Conservation (phyloP, 352 stramenopile species). For the Phytophthora pluvialis region DNA sequence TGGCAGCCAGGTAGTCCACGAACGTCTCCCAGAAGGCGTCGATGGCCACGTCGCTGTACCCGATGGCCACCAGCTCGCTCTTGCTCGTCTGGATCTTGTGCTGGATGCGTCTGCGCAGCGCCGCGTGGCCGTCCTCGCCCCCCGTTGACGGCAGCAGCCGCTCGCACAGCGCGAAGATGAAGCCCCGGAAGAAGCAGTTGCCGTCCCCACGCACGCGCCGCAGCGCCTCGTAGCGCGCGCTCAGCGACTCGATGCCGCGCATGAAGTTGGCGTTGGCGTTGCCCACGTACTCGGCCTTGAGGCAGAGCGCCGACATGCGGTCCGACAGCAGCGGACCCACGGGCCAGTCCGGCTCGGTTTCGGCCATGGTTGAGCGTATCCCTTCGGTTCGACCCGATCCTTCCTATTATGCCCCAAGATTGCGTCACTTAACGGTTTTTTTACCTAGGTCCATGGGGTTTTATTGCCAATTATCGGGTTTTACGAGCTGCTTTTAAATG, state of each 20-base stretch:
- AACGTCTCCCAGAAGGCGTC: slow-evolving; percentile 95
- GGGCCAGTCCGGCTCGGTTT: slow-evolving; percentile 16
- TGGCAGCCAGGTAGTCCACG: slow-evolving; percentile 86
- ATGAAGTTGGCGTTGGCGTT: slow-evolving; percentile 82
- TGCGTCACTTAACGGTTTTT: not conserved
- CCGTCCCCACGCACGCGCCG: slow-evolving; percentile 89
- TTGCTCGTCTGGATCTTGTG: slow-evolving; percentile 76
- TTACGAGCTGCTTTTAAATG: not conserved
- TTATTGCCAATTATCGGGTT: not conserved
- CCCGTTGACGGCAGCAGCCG: slow-evolving; percentile 46
- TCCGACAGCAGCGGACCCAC: slow-evolving; percentile 57
- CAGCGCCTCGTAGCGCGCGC: slow-evolving; percentile 73
- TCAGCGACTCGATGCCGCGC: slow-evolving; percentile 68
- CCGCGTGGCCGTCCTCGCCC: slow-evolving; percentile 24
- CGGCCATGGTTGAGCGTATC: not conserved
- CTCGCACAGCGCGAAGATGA: slow-evolving; percentile 91
- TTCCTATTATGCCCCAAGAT: no score
- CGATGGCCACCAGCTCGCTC: slow-evolving; percentile 73
- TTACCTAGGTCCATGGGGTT: not conserved
- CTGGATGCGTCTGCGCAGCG: slow-evolving; percentile 51
- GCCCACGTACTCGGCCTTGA: slow-evolving; percentile 76
- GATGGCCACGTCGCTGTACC: slow-evolving; percentile 93
- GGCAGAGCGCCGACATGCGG: slow-evolving; percentile 56
- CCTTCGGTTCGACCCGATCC: no score
- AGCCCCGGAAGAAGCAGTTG: slow-evolving; percentile 93